These are phyloP conservation scores for Daedalea quercina DNA, from an alignment of 768 basidiomycete species.

Conservation along the genomic window DNA sequence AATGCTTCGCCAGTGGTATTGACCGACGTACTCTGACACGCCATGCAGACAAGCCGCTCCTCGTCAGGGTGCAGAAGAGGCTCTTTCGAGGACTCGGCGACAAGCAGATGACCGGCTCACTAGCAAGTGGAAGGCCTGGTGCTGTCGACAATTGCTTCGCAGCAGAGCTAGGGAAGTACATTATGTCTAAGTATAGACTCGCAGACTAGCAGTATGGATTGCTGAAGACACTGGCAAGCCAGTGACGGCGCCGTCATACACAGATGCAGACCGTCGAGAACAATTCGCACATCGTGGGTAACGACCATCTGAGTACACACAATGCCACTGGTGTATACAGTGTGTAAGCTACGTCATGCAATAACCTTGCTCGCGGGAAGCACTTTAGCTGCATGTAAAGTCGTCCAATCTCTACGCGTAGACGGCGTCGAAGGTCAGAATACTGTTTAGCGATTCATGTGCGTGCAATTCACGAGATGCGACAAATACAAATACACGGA, in stretches of 20 bases:
- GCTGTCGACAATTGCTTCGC: slow-evolving; percentile 66
- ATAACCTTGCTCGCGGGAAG: no score
- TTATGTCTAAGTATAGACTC: slow-evolving; percentile 19
- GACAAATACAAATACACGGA: slow-evolving; percentile 14
- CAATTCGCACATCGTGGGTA: no score
- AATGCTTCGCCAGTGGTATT: background rate
- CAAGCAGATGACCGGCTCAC: slow-evolving; percentile 54
- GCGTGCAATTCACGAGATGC: background rate
- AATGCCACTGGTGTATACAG: no score
- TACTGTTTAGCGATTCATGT: background rate
- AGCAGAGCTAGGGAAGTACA: slow-evolving; percentile 86
- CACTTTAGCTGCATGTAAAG: no score
- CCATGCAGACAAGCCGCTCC: slow-evolving; percentile 70
- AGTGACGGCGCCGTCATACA: no score
- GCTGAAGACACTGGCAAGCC: no score
- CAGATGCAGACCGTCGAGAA: no score
- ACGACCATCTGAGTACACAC: no score
- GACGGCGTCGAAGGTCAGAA: no score
- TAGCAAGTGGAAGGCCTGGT: slow-evolving; percentile 66
- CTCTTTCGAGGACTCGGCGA: slow-evolving; percentile 65
- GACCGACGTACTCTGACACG: slow-evolving; percentile 61
- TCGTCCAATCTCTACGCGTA: no score
- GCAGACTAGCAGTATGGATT: background rate
- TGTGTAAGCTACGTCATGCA: no score
- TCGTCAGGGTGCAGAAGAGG: slow-evolving; percentile 74